Evolutionary conservation across 768 basidiomycete genomes (phyloP).

Genomic region (Cystobasidium tubakii): DNA sequence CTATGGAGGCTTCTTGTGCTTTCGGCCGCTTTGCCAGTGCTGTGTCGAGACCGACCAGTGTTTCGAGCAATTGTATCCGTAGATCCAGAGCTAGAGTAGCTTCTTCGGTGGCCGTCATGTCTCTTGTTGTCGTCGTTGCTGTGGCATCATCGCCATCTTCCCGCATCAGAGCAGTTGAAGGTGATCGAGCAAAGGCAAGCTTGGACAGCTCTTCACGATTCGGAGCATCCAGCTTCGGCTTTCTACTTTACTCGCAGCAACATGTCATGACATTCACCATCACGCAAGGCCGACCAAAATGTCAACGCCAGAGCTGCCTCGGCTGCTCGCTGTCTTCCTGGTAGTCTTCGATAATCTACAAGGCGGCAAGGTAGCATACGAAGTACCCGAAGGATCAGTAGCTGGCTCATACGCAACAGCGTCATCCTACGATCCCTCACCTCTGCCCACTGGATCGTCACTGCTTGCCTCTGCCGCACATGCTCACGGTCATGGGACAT

Average conservation of each 20-base stretch:
- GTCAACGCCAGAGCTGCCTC: conserved; percentile 57
- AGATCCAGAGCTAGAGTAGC: conserved; percentile 39
- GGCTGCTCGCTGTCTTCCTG: conserved; percentile 71
- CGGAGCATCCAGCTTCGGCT: no score
- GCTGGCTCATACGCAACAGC: conserved; percentile 49
- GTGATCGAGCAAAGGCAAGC: not conserved
- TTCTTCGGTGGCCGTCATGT: not conserved
- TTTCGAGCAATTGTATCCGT: conserved; percentile 43
- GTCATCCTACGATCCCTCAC: conserved; percentile 31
- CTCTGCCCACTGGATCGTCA: conserved; percentile 2
- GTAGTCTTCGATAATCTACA: conserved; percentile 71
- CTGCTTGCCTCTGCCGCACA: conserved; percentile 30
- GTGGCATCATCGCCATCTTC: not conserved
- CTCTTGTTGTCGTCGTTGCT: not conserved
- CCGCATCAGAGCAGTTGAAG: not conserved
- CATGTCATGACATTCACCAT: not conserved
- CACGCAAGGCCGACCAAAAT: not conserved
- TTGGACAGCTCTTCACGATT: not conserved
- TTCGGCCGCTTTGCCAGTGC: conserved; percentile 6
- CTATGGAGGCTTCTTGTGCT: conserved; percentile 4
- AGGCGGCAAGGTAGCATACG: conserved; percentile 83
- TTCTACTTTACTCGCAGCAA: not conserved
- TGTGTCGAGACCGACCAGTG: conserved; percentile 36
- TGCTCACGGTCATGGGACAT: not conserved
- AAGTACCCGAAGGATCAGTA: conserved; percentile 89